Evolutionary conservation across 1,284 basidiomycete genomes (phyloP).

Genomic region (Cryptococcus maquisensis): DNA sequence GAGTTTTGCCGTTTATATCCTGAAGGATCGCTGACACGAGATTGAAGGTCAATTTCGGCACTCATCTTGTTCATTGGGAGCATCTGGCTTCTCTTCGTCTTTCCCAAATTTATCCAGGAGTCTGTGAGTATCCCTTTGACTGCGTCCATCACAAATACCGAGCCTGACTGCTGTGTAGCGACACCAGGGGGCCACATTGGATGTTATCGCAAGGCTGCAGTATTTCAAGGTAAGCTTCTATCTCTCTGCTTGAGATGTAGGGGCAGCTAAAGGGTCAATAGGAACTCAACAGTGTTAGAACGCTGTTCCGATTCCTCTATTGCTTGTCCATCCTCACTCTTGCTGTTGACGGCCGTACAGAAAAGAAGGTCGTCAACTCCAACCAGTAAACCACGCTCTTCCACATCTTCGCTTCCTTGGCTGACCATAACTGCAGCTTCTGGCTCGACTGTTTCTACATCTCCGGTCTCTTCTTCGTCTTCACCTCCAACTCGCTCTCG

Average conservation of each 20-base stretch:
- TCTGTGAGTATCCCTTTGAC: conserved; percentile 13
- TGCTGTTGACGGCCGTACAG: conserved; percentile 27
- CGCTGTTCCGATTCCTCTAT: conserved; percentile 30
- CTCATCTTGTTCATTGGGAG: conserved; percentile 14
- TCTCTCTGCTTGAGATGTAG: background rate
- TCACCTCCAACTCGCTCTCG: conserved; percentile 27
- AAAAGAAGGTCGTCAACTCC: conserved; percentile 19
- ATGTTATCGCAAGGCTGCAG: conserved; percentile 29
- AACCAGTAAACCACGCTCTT: conserved; percentile 20
- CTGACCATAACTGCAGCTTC: conserved; percentile 13
- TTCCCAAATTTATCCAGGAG: conserved; percentile 25
- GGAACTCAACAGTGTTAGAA: conserved; percentile 24
- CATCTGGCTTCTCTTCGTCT: conserved; percentile 23
- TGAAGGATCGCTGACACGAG: background rate
- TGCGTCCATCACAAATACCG: background rate
- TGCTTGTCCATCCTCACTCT: conserved; percentile 20
- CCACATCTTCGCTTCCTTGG: background rate
- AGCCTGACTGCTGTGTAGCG: conserved; percentile 8
- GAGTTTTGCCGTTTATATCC: background rate
- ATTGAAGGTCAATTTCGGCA: conserved; percentile 15
- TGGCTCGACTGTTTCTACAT: conserved; percentile 31
- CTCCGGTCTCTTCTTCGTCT: conserved; percentile 23
- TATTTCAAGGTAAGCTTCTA: conserved; percentile 26
- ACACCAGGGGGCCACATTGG: conserved; percentile 35
- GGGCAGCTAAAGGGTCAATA: background rate